These are phyloP conservation scores for Sclerotiophoma versabilis DNA, from an alignment of 2,329 filamentous ascomycete species.

Conservation along the genomic window DNA sequence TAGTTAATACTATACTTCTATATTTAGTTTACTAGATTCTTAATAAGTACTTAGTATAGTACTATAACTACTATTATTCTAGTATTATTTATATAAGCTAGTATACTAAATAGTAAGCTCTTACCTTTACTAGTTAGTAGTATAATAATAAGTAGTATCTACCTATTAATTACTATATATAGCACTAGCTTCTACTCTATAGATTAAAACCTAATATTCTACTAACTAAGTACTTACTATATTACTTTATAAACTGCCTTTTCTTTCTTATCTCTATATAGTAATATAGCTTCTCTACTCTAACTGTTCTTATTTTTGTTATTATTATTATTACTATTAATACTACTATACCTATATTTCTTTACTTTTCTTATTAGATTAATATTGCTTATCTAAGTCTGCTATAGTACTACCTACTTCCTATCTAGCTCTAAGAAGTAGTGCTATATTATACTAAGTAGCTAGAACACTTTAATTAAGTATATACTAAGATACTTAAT, in stretches of 20 bases:
- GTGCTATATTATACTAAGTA: neutral
- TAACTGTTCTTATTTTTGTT: neutral
- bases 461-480: conserved; percentile 24
- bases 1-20: neutral
- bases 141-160: conserved; percentile 28
- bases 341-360: too few relatives aligned
- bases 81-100: neutral
- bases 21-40: conserved; percentile 14
- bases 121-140: conserved; percentile 28
- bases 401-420: neutral
- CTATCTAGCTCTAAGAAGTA: neutral
- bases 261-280: too few relatives aligned
- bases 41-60: conserved; percentile 23
- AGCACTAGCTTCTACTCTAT: conserved; percentile 20
- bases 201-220: conserved; percentile 16
- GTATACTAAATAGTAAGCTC: conserved; percentile 33
- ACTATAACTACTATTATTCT: conserved; percentile 28
- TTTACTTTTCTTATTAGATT: too few relatives aligned
- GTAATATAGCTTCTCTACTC: neutral
- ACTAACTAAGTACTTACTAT: conserved; percentile 8
- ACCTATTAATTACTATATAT: conserved; percentile 16
- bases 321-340: too few relatives aligned
- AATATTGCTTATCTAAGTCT: neutral
- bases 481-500: conserved; percentile 29
- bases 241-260: neutral